Evolutionary conservation across 108 stramenopile species (phyloP).

Genomic region (Licmophora abbreviata): DNA sequence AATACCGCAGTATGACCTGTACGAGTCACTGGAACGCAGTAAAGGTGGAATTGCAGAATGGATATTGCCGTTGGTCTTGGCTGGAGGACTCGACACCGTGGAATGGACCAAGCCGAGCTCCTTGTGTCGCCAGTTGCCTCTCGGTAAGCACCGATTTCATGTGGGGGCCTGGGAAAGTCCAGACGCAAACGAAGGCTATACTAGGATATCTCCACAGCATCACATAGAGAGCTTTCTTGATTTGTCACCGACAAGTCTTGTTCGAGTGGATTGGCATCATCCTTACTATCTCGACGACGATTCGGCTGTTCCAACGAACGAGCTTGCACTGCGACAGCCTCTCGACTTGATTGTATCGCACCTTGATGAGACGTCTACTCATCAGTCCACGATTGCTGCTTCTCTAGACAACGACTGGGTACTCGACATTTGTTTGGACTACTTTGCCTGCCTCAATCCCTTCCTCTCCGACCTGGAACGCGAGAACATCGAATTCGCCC

Average conservation of each 20-base stretch:
- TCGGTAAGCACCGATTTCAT: slow-evolving; percentile 21
- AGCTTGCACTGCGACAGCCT: slow-evolving; percentile 20
- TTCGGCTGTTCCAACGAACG: slow-evolving; percentile 13
- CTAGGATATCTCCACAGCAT: not conserved
- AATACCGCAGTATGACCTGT: slow-evolving; percentile 21
- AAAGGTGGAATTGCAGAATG: slow-evolving; percentile 51
- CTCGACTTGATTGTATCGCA: slow-evolving; percentile 20
- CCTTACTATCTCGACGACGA: slow-evolving; percentile 52
- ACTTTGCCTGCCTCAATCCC: slow-evolving; percentile 50
- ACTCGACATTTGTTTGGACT: slow-evolving; percentile 58
- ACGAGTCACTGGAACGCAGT: slow-evolving; percentile 41
- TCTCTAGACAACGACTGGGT: slow-evolving; percentile 10
- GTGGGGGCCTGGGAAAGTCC: slow-evolving; percentile 17
- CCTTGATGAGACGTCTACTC: not conserved
- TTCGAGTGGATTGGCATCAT: slow-evolving; percentile 28
- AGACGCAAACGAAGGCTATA: not conserved
- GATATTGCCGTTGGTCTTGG: slow-evolving; percentile 53
- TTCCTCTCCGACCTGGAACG: slow-evolving; percentile 34
- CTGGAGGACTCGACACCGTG: slow-evolving; percentile 20
- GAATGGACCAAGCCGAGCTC: slow-evolving; percentile 34
- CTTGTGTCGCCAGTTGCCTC: slow-evolving; percentile 19
- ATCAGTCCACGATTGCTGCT: not conserved
- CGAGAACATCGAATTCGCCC: slow-evolving; percentile 1
- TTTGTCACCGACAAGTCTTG: slow-evolving; percentile 16
- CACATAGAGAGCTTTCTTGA: slow-evolving; percentile 24